These are phyloP conservation scores for Xylaria nigripes DNA, from an alignment of 495 filamentous ascomycete genomes.

Conservation along the genomic window DNA sequence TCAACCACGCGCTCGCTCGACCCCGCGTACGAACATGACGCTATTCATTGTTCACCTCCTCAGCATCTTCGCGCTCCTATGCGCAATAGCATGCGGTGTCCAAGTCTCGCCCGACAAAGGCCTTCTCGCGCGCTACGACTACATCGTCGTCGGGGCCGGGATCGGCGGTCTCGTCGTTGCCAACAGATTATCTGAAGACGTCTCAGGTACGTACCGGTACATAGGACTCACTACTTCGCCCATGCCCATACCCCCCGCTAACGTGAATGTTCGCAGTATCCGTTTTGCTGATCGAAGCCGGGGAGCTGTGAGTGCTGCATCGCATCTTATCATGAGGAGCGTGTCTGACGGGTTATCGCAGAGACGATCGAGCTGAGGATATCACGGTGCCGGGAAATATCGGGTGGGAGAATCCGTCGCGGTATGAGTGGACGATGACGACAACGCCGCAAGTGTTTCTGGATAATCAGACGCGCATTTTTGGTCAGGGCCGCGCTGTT, in stretches of 20 bases:
- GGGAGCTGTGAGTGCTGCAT: constrained; percentile 26
- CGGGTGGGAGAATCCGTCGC: constrained; percentile 16
- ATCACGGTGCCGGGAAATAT: constrained; percentile 28
- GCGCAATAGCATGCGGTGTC: constrained; percentile 1
- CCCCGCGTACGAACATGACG: constrained; percentile 4
- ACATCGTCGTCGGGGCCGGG: constrained; percentile 46
- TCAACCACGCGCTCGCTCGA: background rate
- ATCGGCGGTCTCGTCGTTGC: constrained; percentile 47
- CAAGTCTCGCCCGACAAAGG: constrained; percentile 7
- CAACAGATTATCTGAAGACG: constrained; percentile 43
- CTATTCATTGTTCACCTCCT: background rate
- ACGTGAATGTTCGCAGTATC: background rate
- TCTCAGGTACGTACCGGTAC: constrained; percentile 24
- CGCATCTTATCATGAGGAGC: background rate
- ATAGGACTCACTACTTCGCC: no score
- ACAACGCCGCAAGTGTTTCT: constrained; percentile 22
- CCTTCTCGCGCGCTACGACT: constrained; percentile 35
- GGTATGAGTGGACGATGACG: constrained; percentile 18
- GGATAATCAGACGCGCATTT: constrained; percentile 27
- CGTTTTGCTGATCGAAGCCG: constrained; percentile 37
- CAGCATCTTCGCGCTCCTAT: constrained; percentile 8
- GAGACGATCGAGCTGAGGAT: constrained; percentile 25
- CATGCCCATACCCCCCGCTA: background rate
- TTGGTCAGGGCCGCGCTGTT: constrained; percentile 34
- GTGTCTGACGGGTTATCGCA: constrained; percentile 10